Percentiles rank a stretch among this genome's conserved stretches.
These are phyloP conservation scores for Raddia distichophylla DNA, from an alignment of 176 grass and related monocot species.

Conservation along the genomic window DNA sequence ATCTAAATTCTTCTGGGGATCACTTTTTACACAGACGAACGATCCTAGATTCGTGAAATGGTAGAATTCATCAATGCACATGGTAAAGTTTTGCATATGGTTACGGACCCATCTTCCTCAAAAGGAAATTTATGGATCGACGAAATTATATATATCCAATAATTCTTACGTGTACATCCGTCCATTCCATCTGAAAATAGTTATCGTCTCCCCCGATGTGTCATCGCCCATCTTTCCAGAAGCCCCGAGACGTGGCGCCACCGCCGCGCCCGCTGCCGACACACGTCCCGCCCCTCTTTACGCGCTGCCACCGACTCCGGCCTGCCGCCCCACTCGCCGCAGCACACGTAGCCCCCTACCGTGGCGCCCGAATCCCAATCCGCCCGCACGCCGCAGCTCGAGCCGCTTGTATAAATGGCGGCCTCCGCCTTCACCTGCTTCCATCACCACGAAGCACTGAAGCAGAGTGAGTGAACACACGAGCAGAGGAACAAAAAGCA, in stretches of 20 bases:
- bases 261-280: background rate
- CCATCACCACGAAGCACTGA: background rate
- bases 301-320: background rate
- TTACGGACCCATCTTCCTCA: too few species aligned
- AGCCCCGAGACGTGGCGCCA: slow-evolving; percentile 10
- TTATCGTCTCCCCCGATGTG: background rate
- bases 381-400: too few species aligned
- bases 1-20: too few species aligned
- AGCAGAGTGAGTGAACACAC: background rate
- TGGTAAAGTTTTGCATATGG: too few species aligned
- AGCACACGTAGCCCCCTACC: slow-evolving; percentile 12
- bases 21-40: too few species aligned
- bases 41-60: too few species aligned
- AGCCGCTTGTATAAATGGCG: slow-evolving; percentile 18
- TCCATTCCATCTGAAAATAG: background rate
- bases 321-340: background rate
- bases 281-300: background rate
- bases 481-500: background rate
- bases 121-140: too few species aligned
- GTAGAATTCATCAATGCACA: too few species aligned
- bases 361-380: background rate
- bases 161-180: too few species aligned
- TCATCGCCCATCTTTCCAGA: slow-evolving; percentile 8
- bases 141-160: too few species aligned
- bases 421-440: background rate